Base-by-base conservation (phyloP, 2,329 filamentous ascomycete genomes). In the Dothideomycetes sp. region DNA sequence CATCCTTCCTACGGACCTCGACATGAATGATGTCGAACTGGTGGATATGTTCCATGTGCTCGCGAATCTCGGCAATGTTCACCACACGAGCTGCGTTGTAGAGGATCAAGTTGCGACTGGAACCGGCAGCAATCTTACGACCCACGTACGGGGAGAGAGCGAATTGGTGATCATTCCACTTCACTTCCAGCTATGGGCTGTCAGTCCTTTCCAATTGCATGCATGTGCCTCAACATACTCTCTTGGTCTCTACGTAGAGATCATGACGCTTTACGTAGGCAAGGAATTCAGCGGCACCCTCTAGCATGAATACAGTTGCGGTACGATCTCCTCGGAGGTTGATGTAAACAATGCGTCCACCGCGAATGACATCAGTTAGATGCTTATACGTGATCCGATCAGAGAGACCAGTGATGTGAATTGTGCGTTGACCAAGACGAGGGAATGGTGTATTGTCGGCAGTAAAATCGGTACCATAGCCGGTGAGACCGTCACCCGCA, bases 21-120 rank as follows among this genome's bases (percentile, higher is more conserved):
- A 91, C 62, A 32, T 72, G 72, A 51, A 91, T 68, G 9, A 93
- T 72, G 16, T 80, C 65, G 1, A 93, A 68, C 45, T 84, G 84
- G 63, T 89, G 79, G 44, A 93, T 89, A 55, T 93, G 85, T 17
- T 87, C 80, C 29, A 91, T 68, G 50, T 93, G 82, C 4, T 79
- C 70, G 9, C 81, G 76, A 46, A 93, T 76, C 12, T 62, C 60
- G 5, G 73, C 62, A 47, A 79, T 79, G 11, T 41, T 43, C 4
- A 49, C 45, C 12, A 19, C 11, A 15, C 11, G 9, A 4, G 22
- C 36, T 14, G 73, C 74, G 8, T 71, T 70, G 42, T 73, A 72
- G 31, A 93, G 72, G 15, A 88, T 62, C 29, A 93, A 58, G 50
- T 89, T 91, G 44, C 85, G 77, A 31, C 77, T 82, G 11, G 81